Percentiles rank a stretch among this genome's conserved stretches.
phyloP scores from a whole-genome alignment of 2,329 filamentous ascomycete genomes.

The Trichoderma breve region DNA sequence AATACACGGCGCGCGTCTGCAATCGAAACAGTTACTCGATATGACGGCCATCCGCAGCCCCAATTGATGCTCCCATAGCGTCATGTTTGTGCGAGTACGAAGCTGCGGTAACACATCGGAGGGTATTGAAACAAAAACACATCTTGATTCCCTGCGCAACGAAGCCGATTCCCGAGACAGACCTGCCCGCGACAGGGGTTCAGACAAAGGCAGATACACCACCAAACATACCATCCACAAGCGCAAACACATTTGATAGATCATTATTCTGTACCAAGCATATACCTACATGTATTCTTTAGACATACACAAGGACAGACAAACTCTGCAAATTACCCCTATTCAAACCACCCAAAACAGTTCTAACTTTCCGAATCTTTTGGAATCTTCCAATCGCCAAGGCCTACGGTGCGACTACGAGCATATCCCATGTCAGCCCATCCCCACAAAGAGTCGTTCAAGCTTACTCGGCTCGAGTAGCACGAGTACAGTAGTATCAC shows the following conservation, averaged over 20 bases:
- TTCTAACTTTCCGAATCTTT: background rate
- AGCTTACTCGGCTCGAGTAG: background rate
- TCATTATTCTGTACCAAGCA: background rate
- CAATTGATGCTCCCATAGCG: background rate
- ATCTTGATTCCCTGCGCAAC: background rate
- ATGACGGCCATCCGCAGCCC: background rate
- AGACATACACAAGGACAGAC: background rate
- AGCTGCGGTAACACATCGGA: background rate
- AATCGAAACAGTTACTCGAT: background rate
- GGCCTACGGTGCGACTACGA: background rate
- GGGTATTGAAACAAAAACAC: background rate
- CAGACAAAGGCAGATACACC: background rate
- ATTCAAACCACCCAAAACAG: background rate
- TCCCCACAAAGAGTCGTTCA: background rate
- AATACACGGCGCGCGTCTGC: background rate
- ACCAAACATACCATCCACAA: background rate
- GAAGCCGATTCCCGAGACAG: conserved; percentile 8
- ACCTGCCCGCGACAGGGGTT: background rate
- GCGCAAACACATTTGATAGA: background rate
- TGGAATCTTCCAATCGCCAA: background rate
- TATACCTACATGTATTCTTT: background rate
- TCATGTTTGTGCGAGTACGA: background rate
- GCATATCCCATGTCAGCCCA: background rate
- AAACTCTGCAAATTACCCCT: background rate
- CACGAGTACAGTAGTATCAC: background rate